phyloP scores from a whole-genome alignment of 768 basidiomycete genomes.

The Lentinula raphanica region DNA sequence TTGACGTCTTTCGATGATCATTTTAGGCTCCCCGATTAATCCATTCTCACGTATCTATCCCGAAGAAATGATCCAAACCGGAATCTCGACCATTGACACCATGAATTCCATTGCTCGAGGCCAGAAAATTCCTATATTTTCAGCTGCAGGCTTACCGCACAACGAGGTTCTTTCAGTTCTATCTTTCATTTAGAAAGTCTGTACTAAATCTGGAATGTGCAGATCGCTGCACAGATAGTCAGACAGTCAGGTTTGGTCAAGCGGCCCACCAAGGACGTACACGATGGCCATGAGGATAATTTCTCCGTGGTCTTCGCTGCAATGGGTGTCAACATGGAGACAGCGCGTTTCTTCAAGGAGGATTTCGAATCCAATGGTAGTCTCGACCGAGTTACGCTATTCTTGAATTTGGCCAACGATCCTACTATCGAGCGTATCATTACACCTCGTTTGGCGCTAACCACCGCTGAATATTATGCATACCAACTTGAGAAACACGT shows the following conservation, averaged over 20 bases:
- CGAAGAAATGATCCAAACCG: conserved; percentile 99
- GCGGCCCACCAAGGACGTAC: conserved; percentile 93
- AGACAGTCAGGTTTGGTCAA: conserved; percentile 98
- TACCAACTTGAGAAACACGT: conserved; percentile 99
- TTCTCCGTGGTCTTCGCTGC: conserved; percentile 99
- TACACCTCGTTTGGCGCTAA: conserved; percentile 94
- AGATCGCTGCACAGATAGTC: conserved; percentile 99
- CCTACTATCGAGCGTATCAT: conserved; percentile 99
- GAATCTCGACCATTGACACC: conserved; percentile 95
- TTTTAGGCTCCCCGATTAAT: conserved; percentile 91
- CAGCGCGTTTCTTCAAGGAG: conserved; percentile 98
- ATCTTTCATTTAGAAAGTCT: conserved; percentile 6
- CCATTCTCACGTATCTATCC: conserved; percentile 98
- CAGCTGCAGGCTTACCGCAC: conserved; percentile 96
- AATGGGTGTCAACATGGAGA: conserved; percentile 99
- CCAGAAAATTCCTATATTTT: conserved; percentile 99
- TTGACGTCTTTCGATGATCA: conserved; percentile 3
- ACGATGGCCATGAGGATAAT: conserved; percentile 99
- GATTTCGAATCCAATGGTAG: conserved; percentile 99
- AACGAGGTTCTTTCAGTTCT: conserved; percentile 66
- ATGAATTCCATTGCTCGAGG: conserved; percentile 99
- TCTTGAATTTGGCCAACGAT: conserved; percentile 98
- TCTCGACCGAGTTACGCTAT: conserved; percentile 94
- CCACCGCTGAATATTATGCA: conserved; percentile 98
- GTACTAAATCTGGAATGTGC: conserved; percentile 7